Evolutionary conservation across 371 early-diverging fungal genomes (phyloP), one percentile per base, ranked within the genome.

Genomic region (Mucor irregularis): DNA sequence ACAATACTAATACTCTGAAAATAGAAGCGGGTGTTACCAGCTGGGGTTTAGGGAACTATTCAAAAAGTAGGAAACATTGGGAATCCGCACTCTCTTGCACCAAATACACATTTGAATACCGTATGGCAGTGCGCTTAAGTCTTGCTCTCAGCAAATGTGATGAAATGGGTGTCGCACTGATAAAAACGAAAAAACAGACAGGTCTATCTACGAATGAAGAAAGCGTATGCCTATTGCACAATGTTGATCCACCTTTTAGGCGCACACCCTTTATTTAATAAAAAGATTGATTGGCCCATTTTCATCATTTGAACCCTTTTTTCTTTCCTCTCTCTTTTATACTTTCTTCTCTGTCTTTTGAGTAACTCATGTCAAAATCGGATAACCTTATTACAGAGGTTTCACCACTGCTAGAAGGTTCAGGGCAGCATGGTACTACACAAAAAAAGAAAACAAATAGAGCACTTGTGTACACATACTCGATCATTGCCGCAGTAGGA

Each of bases 21-120:
- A 43, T 52, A 68, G 71, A 83, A 50, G 69, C 77, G 5, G 83
- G 83, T 26, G 68, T 80, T 1, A 74, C 78, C 0, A 61, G 68
- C 14, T 81, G 78, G 80, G 53, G 71, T n/a, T 55, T 71, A 24
- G 68, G 69, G 42, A 46, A 68, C 16, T 49, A 65, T 2, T 68
- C 69, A 21, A 76, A 77, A 43, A 62, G 58, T 14, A 48, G 64
- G 19, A 56, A 64, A 44, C 19, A 46, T 16, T 71, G 71, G 71
- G 61, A 71, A 26, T 26, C 22, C 14, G 68, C 64, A 5, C 33
- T 64, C n/a, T 31, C 58, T 5, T 64, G 48, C 52, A 51, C 61
- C 42, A 67, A 71, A 19, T 60, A 64, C n/a, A 40, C 56, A 11
- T 68, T 71, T 44, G 68, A 68, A 53, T 61, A 64, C 42, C 19